phyloP scores from a whole-genome alignment of 1,284 basidiomycete genomes.

The Puccinia hordei region DNA sequence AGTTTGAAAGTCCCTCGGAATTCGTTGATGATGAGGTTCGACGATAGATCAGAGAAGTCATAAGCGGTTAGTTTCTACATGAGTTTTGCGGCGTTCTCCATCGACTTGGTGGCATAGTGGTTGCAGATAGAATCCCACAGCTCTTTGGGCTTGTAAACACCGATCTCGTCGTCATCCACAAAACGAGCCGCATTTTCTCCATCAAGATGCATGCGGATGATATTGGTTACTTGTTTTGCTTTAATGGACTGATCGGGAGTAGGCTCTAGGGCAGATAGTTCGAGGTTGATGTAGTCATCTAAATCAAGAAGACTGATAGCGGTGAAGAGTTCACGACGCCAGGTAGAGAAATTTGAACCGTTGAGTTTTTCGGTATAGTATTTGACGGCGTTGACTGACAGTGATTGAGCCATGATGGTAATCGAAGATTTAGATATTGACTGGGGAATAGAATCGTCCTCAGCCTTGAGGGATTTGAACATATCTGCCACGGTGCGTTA shows the following conservation, averaged over 20 bases:
- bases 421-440: neutral
- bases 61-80: neutral
- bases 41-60: neutral
- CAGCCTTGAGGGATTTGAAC: no score
- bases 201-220: neutral
- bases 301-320: neutral
- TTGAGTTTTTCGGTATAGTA: slow-evolving; percentile 4
- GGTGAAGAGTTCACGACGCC: neutral
- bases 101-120: neutral
- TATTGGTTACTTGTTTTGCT: neutral
- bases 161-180: neutral
- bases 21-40: neutral
- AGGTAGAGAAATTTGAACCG: neutral
- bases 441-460: no score
- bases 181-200: neutral
- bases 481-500: no score
- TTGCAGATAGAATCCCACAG: neutral
- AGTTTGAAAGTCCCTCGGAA: neutral
- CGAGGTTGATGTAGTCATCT: neutral
- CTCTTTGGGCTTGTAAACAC: neutral
- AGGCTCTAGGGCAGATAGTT: neutral
- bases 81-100: neutral
- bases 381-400: neutral
- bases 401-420: neutral
- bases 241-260: neutral